Evolutionary conservation across 176 grass and related monocot genomes (phyloP).

Genomic region (Oryza punctata): DNA sequence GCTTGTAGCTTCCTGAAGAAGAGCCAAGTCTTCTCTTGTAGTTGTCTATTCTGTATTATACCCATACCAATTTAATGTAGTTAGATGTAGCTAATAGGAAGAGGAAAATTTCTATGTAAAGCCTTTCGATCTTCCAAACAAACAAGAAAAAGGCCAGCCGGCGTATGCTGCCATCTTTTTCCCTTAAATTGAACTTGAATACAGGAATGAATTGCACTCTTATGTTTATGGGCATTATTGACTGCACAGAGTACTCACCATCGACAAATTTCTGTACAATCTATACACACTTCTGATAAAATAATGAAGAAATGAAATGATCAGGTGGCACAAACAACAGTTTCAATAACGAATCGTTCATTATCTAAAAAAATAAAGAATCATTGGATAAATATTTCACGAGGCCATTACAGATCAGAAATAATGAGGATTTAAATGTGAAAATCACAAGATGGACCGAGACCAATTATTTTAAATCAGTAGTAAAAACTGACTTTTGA

Average conservation of each 20-base stretch:
- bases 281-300: background rate
- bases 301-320: background rate
- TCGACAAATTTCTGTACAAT: no score
- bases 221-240: background rate
- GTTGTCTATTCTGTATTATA: background rate
- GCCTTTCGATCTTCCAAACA: background rate
- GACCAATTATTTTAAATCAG: background rate
- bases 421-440: background rate
- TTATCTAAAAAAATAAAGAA: no score
- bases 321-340: background rate
- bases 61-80: background rate
- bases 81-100: background rate
- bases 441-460: background rate
- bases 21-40: background rate
- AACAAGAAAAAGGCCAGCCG: background rate
- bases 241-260: background rate
- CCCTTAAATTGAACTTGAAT: background rate
- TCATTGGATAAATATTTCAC: background rate
- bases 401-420: background rate
- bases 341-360: background rate
- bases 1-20: conserved; percentile 25
- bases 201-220: background rate
- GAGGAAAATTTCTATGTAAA: background rate
- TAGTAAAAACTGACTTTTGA: background rate
- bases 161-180: background rate